Evolutionary conservation across 2,329 filamentous ascomycete species (phyloP).

Genomic region (Westerdykella aurantiaca): DNA sequence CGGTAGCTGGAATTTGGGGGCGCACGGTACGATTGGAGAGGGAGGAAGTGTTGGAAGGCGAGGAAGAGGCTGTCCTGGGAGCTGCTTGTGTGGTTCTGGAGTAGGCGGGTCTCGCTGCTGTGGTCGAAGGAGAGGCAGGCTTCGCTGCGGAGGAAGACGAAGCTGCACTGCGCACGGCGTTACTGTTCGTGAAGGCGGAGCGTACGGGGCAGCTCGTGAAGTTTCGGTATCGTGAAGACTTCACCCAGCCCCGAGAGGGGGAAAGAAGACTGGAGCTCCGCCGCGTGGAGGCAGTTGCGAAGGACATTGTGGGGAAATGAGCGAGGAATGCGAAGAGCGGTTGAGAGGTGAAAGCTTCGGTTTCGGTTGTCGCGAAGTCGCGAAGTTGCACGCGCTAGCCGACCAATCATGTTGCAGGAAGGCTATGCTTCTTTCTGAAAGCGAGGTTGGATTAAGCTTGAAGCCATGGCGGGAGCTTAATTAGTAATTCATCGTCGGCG

Average conservation of each 20-base stretch:
- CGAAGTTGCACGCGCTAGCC: no score
- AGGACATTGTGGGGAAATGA: conserved; percentile 6
- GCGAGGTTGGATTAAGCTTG: no score
- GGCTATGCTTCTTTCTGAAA: no score
- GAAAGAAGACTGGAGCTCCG: conserved; percentile 15
- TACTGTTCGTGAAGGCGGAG: conserved; percentile 19
- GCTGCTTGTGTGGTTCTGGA: conserved; percentile 6
- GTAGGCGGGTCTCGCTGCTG: conserved; percentile 11
- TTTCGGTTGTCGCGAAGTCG: no score
- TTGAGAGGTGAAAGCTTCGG: no score
- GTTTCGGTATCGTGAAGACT: conserved; percentile 7
- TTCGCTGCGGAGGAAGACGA: conserved; percentile 8
- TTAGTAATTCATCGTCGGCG: no score
- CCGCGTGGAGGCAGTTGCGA: conserved; percentile 18
- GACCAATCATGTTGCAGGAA: no score
- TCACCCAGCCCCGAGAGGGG: conserved; percentile 11
- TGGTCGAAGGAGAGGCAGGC: neutral
- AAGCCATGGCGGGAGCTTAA: no score
- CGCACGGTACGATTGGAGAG: conserved; percentile 22
- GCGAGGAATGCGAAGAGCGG: neutral
- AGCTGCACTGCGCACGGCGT: conserved; percentile 8
- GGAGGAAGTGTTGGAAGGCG: conserved; percentile 2
- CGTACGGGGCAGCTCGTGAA: conserved; percentile 18
- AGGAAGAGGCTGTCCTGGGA: neutral
- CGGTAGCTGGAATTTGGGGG: conserved; percentile 24